Evolutionary conservation across 2,329 filamentous ascomycete genomes (phyloP), one percentile per base, ranked within the genome.

Genomic region (Penicillium griseofulvum): DNA sequence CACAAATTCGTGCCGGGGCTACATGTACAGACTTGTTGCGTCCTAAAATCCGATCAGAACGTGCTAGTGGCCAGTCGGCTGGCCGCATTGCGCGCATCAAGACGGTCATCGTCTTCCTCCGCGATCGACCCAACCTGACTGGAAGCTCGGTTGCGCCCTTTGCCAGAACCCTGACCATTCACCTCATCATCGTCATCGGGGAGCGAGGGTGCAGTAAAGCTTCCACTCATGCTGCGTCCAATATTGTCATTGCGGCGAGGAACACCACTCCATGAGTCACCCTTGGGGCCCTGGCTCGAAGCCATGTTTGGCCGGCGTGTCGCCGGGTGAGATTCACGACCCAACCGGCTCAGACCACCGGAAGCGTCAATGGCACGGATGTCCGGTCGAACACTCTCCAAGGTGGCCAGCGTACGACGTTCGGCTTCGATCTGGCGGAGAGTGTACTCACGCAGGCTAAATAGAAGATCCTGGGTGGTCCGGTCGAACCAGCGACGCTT

Each of bases 231-330:
- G 69, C 87, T 92, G 65, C 91, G 83, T 68, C 83, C 88, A 53
- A 91, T 76, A n/a, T 86, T 87, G 65, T 96, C 90, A 29, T 87
- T 86, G 52, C 90, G 84, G 58, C 94, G 84, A 34, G 92, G 90
- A 28, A 97, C 91, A 55, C 94, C 94, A 67, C 91, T 96, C 94
- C 94, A 99, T 16, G 94, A 88, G 73, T 99, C 94, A n/a, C 94
- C 94, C 77, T 96, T 96, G 47, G 94, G 93, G 0, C 94, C 94
- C 75, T 99, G 94, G 67, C 89, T 94, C 44, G 90, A 89, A 16
- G 90, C 89, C 62, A 97, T 76, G 73, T 86, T 93, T 26, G 87
- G 76, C 58, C 93, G 86, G 52, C 94, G 85, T 29, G 78, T 76
- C 5, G 86, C 77, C 2, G 94, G 93, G 71, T 96, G 91, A 16